A percentile compares a stretch with the other conserved stretches of the same genome.
phyloP scores from a whole-genome alignment of 2,329 filamentous ascomycete species.

The Leptodontidium sp. region DNA sequence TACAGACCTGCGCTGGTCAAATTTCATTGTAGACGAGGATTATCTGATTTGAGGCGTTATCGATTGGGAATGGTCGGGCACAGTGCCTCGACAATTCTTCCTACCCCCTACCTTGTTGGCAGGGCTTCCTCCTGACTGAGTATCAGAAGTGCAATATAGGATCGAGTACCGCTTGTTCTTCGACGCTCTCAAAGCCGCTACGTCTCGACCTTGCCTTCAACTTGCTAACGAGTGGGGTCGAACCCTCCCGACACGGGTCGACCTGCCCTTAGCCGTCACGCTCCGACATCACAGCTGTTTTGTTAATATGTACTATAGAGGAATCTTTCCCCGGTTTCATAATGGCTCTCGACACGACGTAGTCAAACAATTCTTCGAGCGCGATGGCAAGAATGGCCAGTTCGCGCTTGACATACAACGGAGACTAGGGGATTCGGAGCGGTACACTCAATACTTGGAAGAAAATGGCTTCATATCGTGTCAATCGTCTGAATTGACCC shows the following conservation, averaged over 20 bases:
- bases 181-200: background rate
- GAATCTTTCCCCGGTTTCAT: slow-evolving; percentile 24
- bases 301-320: slow-evolving; percentile 25
- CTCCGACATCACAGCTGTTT: slow-evolving; percentile 24
- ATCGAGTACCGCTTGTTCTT: slow-evolving; percentile 14
- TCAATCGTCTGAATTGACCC: background rate
- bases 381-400: slow-evolving; percentile 20
- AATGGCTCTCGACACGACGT: slow-evolving; percentile 8
- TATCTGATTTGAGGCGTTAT: background rate
- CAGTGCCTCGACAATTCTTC: slow-evolving; percentile 6
- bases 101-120: slow-evolving; percentile 9
- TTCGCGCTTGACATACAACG: slow-evolving; percentile 19
- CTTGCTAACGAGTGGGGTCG: slow-evolving; percentile 15
- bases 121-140: background rate
- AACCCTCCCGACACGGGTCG: slow-evolving; percentile 14
- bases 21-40: background rate
- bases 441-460: slow-evolving; percentile 22
- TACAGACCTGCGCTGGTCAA: background rate
- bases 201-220: background rate
- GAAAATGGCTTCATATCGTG: slow-evolving; percentile 7
- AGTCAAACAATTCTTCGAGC: slow-evolving; percentile 23
- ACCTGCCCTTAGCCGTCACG: slow-evolving; percentile 13
- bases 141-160: background rate
- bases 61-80: slow-evolving; percentile 7
- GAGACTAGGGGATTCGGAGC: slow-evolving; percentile 15